These are phyloP conservation scores for Botryotinia convoluta DNA, from an alignment of 2,329 filamentous ascomycete genomes.

Conservation along the genomic window DNA sequence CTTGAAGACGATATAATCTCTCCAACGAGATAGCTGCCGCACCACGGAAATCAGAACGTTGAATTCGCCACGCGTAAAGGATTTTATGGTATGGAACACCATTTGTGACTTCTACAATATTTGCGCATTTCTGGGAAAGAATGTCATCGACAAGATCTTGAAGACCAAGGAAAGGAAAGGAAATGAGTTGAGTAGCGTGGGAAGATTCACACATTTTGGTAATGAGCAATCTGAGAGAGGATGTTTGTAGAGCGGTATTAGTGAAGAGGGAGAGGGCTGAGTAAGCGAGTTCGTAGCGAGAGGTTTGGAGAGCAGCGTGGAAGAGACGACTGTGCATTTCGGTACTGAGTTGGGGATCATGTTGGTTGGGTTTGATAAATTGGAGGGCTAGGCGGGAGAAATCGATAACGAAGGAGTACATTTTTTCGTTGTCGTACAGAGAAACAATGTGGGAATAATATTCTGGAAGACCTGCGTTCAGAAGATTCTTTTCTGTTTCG, in stretches of 20 bases:
- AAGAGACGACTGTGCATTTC: slow-evolving; percentile 84
- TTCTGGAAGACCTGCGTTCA: slow-evolving; percentile 70
- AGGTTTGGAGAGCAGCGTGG: slow-evolving; percentile 73
- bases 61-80: slow-evolving; percentile 86
- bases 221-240: slow-evolving; percentile 68
- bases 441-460: slow-evolving; percentile 86
- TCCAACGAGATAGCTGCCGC: slow-evolving; percentile 62
- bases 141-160: slow-evolving; percentile 76
- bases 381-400: slow-evolving; percentile 76
- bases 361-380: slow-evolving; percentile 42
- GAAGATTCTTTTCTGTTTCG: slow-evolving; percentile 66
- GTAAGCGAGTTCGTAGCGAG: slow-evolving; percentile 80
- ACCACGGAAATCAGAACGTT: slow-evolving; percentile 84
- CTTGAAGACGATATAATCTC: slow-evolving; percentile 59
- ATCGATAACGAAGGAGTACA: slow-evolving; percentile 77
- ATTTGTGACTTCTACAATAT: slow-evolving; percentile 61
- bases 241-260: slow-evolving; percentile 67
- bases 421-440: slow-evolving; percentile 75
- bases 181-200: slow-evolving; percentile 65
- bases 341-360: slow-evolving; percentile 46
- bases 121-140: slow-evolving; percentile 68
- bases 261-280: slow-evolving; percentile 71
- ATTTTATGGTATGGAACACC: slow-evolving; percentile 80
- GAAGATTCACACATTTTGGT: slow-evolving; percentile 67
- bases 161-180: slow-evolving; percentile 75